These are phyloP conservation scores for Calocybe cyanea DNA, from an alignment of 768 basidiomycete species.

Conservation along the genomic window DNA sequence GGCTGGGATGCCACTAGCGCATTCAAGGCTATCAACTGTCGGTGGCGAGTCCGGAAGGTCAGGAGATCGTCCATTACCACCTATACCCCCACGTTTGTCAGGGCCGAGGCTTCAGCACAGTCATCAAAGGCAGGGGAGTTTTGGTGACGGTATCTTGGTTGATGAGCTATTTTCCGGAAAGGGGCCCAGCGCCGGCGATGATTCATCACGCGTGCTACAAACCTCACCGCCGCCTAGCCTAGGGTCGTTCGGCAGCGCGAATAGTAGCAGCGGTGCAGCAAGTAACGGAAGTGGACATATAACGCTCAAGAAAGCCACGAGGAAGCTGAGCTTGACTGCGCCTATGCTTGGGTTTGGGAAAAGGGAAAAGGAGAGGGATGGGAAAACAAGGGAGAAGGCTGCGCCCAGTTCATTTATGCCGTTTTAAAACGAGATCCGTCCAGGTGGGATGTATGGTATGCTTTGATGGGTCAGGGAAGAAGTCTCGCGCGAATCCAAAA, in stretches of 20 bases:
- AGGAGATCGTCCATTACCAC: constrained; percentile 13
- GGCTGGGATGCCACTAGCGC: not conserved
- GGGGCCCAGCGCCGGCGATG: not conserved
- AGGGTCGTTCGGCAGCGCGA: constrained; percentile 6
- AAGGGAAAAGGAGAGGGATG: constrained; percentile 52
- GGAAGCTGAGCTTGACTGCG: constrained; percentile 67
- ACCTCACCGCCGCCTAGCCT: constrained; percentile 4
- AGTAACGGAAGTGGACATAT: not conserved
- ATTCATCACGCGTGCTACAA: too few species aligned
- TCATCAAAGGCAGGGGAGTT: constrained; percentile 4
- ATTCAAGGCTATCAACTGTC: constrained; percentile 36
- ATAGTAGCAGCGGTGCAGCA: constrained; percentile 18
- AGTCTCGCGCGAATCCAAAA: not conserved
- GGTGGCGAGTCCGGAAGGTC: constrained; percentile 17
- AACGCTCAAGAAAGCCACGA: constrained; percentile 39
- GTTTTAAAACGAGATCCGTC: not conserved
- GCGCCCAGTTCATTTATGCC: constrained; percentile 10
- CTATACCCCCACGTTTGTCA: constrained; percentile 4
- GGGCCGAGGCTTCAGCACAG: not conserved
- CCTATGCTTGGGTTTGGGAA: constrained; percentile 58
- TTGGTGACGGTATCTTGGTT: not conserved
- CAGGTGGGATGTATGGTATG: not conserved
- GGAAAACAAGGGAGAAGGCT: constrained; percentile 18
- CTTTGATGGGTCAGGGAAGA: not conserved
- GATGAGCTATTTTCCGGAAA: constrained; percentile 1